Evolutionary conservation across 2,329 filamentous ascomycete genomes (phyloP).

Genomic region (Diaporthe vaccinii): DNA sequence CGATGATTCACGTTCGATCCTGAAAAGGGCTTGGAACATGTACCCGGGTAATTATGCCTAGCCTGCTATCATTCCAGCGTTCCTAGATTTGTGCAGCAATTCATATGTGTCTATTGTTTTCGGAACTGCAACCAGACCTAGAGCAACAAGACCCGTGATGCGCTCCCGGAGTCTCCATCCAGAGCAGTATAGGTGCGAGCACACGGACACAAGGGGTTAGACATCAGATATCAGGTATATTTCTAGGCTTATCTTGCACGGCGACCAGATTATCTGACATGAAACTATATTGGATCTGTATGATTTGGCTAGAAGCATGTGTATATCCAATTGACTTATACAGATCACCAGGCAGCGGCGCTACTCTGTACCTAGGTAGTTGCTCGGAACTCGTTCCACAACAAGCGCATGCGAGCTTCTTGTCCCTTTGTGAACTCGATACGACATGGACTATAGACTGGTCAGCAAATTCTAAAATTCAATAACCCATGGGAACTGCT

Average conservation of each 20-base stretch:
- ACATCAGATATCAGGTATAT: background rate
- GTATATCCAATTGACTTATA: background rate
- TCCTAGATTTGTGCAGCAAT: background rate
- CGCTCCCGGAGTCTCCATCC: no score
- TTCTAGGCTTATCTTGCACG: background rate
- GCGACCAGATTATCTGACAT: background rate
- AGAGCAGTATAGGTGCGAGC: background rate
- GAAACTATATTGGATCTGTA: background rate
- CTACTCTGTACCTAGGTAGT: background rate
- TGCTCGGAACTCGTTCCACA: constrained; percentile 8
- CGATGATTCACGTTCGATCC: background rate
- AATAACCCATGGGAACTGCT: background rate
- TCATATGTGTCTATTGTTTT: background rate
- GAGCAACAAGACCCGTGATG: background rate
- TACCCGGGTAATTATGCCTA: no score
- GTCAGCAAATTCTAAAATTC: background rate
- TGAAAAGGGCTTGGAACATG: background rate
- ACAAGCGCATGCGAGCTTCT: constrained; percentile 9
- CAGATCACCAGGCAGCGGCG: background rate
- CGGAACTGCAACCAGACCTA: no score
- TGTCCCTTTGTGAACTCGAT: constrained; percentile 21
- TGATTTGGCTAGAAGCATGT: no score
- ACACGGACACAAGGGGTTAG: background rate
- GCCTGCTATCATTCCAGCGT: no score
- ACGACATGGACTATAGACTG: background rate